phyloP scores from a whole-genome alignment of 2,329 filamentous ascomycete species.

The Daldinia sp. region DNA sequence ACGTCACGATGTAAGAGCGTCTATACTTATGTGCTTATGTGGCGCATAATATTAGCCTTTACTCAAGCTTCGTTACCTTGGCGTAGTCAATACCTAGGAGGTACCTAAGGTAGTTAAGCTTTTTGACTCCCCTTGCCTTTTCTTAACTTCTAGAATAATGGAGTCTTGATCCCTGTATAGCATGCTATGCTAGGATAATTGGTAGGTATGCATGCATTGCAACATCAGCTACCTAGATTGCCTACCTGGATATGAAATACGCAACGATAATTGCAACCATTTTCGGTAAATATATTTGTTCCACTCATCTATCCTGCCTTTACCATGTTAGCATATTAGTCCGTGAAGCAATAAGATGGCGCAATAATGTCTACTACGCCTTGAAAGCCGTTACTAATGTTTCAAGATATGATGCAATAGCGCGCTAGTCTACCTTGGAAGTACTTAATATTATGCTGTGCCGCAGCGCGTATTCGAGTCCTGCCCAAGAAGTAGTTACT shows the following conservation, averaged over 20 bases:
- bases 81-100: background rate
- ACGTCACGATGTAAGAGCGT: background rate
- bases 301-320: background rate
- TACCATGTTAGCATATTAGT: background rate
- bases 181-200: background rate
- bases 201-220: background rate
- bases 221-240: background rate
- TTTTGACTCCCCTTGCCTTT: too few relatives aligned
- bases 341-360: background rate
- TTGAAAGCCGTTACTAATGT: background rate
- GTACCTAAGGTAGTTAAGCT: too few relatives aligned
- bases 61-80: background rate
- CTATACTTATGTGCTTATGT: background rate
- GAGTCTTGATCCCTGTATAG: background rate
- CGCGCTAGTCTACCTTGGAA: background rate
- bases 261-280: background rate
- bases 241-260: background rate
- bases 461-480: background rate
- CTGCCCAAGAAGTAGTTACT: background rate
- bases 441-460: background rate
- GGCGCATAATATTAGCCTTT: background rate
- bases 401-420: background rate
- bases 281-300: background rate
- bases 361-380: background rate
- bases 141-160: background rate